phyloP scores from a whole-genome alignment of 768 basidiomycete species.

The Thelephora ganbajun region DNA sequence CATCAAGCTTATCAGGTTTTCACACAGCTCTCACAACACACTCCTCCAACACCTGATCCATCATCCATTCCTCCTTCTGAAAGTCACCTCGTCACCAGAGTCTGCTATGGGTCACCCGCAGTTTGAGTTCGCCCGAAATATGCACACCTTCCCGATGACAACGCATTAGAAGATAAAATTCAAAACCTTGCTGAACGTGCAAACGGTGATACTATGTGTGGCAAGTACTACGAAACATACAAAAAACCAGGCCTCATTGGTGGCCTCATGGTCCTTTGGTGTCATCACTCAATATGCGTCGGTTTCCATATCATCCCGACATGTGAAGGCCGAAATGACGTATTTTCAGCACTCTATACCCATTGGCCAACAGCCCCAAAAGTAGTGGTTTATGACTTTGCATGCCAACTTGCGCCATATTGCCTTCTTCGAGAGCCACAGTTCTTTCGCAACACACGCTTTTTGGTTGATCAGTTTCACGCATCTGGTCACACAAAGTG shows the following conservation, averaged over 20 bases:
- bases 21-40: not conserved
- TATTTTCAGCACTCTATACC: constrained; percentile 25
- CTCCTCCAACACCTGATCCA: not conserved
- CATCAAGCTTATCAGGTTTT: not conserved
- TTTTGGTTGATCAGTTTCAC: constrained; percentile 23
- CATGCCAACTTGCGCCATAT: constrained; percentile 20
- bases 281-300: constrained; percentile 5
- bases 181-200: no score
- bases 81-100: constrained; percentile 13
- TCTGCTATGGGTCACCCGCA: constrained; percentile 18
- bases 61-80: not conserved
- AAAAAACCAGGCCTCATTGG: constrained; percentile 8
- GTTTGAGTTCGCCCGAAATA: constrained; percentile 17
- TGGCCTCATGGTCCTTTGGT: constrained; percentile 8
- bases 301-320: constrained; percentile 16
- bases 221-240: constrained; percentile 18
- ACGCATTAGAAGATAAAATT: not conserved
- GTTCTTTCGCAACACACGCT: constrained; percentile 21
- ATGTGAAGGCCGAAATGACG: constrained; percentile 24
- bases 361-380: constrained; percentile 17
- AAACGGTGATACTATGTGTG: constrained; percentile 6
- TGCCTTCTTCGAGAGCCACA: constrained; percentile 16
- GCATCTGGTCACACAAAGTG: constrained; percentile 21
- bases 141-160: constrained; percentile 14
- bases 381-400: constrained; percentile 19